Base-by-base conservation (phyloP, 345 rosid species). In the Xanthoceras sorbifolium region DNA sequence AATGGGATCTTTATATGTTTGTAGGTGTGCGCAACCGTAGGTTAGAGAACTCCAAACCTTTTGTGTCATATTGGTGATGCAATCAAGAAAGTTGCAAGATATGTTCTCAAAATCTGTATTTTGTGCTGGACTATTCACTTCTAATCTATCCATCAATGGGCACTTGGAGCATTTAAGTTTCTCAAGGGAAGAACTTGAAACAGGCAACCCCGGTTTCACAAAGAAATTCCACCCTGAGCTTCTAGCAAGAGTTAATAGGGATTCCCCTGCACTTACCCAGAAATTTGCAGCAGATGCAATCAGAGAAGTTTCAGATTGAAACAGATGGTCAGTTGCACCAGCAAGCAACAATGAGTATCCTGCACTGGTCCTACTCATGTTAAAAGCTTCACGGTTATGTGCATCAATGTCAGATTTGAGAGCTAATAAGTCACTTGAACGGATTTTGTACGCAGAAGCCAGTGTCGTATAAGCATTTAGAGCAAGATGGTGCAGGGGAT, bases 261-360 rank as follows among this genome's bases (percentile, higher is more conserved):
- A 87, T 65, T 94, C 95, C 22, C 98, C 95, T 15, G 94, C 95
- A 71, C 55, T 81, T 64, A 55, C 77, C 97, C 95, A 93, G 86
- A 86, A 88, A 73, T 76, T 87, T 42, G 91, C 90, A 9, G 88
- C 87, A 46, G 85, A 85, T 0, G 80, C 84, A 80, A 86, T 86
- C 55, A 93, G 75, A 48, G 95, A 91, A 63, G 91, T 54, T 74
- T 94, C 97, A 44, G 66, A 75, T 9, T 66, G 25, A 59, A 87
- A 81, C 36, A 93, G 84, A 79, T 81, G 86, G 82, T 89, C 79
- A 55, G 89, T 84, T 48, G 84, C 87, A 72, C 88, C 71, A 2
- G 97, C 98, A 75, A 93, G 91, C 77, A 93, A 85, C 46, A 94
- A 73, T 42, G 92, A 87, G 85, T 93, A 94, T 12, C 93, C 97